Base-by-base conservation (phyloP, 2,329 filamentous ascomycete genomes). In the Apiospora saccharicola region DNA sequence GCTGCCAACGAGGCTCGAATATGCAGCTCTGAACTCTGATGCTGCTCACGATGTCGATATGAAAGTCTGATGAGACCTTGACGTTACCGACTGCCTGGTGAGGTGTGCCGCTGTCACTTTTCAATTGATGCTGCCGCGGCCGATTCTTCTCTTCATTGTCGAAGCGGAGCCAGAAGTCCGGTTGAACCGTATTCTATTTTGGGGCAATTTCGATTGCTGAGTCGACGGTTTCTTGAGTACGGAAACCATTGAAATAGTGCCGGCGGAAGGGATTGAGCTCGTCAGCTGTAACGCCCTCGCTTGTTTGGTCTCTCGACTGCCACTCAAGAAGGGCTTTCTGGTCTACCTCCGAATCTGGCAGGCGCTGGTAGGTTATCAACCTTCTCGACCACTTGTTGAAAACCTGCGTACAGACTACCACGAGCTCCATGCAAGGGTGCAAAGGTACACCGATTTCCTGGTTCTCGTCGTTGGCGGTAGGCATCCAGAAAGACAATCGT, bases 401-500 rank as follows among this genome's bases (percentile, higher is more conserved):
- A 0, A 89, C 87, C 80, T 99, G 96, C 8, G 93, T 90, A 79
- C 95, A 98, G 43, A 95, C 89, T 61, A 89, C 91, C 26, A 95
- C 88, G 34, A 96, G 84, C 77, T 93, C 89, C 19, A 99, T 84
- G 72, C 89, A 90, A 0, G 93, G 92, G 80, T 98, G 94, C 26
- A 86, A 88, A 0, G 96, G 96, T 19, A 96, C 88, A 0, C 90
- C 86, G 30, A 98, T 90, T 79, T 96, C 93, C 72, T 92, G 89
- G 68, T 94, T 89, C 76, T 94, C 89, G 73, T 93, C 91, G 79
- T 94, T 95, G 41, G 94, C 92, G 0, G 95, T 97, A 0, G 96
- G 96, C 94, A 98, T 97, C 96, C 96, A 99, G 86, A 99, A 97
- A 10, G 93, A 94, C 13, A 99, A 81, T 41, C 96, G 88, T 0